Evolutionary conservation across 148 eudicot species (phyloP).

Genomic region (Arctostaphylos glauca): DNA sequence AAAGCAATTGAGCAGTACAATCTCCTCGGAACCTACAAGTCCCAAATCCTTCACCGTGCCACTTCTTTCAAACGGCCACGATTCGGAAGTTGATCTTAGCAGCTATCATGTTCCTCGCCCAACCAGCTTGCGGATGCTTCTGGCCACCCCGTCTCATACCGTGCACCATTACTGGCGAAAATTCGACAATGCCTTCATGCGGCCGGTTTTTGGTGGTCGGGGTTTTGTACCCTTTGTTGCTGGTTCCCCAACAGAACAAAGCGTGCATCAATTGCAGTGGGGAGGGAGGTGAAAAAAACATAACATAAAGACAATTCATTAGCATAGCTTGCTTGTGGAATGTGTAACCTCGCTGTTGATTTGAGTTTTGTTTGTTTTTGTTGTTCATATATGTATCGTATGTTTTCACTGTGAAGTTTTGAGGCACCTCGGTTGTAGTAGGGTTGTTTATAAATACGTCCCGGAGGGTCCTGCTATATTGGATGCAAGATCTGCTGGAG

Average conservation of each 20-base stretch:
- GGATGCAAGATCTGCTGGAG: neutral
- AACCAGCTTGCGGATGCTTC: conserved; percentile 59
- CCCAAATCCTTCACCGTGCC: conserved; percentile 55
- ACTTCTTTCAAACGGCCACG: conserved; percentile 52
- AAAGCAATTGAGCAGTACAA: conserved; percentile 24
- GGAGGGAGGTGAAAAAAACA: neutral
- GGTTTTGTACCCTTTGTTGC: conserved; percentile 76
- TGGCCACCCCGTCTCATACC: conserved; percentile 51
- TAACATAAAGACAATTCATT: neutral
- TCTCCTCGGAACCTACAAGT: conserved; percentile 43
- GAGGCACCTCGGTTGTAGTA: neutral
- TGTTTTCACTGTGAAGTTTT: neutral
- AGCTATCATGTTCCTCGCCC: conserved; percentile 40
- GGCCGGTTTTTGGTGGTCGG: conserved; percentile 88
- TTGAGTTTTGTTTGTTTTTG: neutral
- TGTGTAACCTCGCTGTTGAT: neutral
- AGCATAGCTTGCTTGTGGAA: neutral
- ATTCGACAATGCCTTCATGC: conserved; percentile 74
- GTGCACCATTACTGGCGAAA: conserved; percentile 84
- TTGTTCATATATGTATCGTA: neutral
- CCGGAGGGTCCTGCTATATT: neutral
- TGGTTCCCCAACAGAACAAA: conserved; percentile 69
- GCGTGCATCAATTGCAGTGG: conserved; percentile 24
- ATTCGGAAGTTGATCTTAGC: conserved; percentile 39
- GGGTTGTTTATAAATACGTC: neutral